Evolutionary conservation across 2,329 filamentous ascomycete genomes (phyloP).

Genomic region (Colletotrichum scovillei): DNA sequence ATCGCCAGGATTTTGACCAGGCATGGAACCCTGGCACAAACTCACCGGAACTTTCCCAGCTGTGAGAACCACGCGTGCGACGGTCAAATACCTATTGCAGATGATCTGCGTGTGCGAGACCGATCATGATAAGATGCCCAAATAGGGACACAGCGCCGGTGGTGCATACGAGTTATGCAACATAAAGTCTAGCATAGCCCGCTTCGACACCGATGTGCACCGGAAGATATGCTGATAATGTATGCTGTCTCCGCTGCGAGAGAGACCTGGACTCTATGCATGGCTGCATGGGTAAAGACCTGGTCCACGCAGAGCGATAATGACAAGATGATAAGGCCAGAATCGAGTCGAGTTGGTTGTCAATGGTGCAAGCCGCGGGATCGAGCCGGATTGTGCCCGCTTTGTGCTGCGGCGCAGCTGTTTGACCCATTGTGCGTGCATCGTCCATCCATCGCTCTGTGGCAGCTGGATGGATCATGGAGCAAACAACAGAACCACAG

Average conservation of each 20-base stretch:
- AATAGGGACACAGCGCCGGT: constrained; percentile 30
- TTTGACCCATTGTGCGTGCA: constrained; percentile 29
- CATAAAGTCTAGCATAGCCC: constrained; percentile 32
- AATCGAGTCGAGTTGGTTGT: constrained; percentile 20
- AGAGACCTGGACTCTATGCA: constrained; percentile 8
- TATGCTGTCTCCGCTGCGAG: constrained; percentile 8
- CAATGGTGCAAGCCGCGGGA: constrained; percentile 28
- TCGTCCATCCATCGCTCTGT: constrained; percentile 18
- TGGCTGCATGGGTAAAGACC: constrained; percentile 13
- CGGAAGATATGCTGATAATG: constrained; percentile 30
- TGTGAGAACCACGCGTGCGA: constrained; percentile 12
- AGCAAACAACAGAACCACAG: background rate
- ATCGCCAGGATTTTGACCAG: constrained; percentile 18
- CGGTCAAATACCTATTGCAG: constrained; percentile 10
- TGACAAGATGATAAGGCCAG: constrained; percentile 30
- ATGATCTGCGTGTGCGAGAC: constrained; percentile 29
- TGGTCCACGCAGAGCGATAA: constrained; percentile 16
- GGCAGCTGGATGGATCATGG: constrained; percentile 22
- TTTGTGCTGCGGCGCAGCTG: constrained; percentile 32
- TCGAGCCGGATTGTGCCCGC: constrained; percentile 30
- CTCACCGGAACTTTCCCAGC: constrained; percentile 20
- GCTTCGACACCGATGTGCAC: constrained; percentile 22
- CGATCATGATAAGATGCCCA: constrained; percentile 33
- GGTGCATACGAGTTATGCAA: constrained; percentile 35
- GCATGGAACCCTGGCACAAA: constrained; percentile 21